phyloP scores from a whole-genome alignment of 805 yeast genomes.

The Kuraishia capsulata region DNA sequence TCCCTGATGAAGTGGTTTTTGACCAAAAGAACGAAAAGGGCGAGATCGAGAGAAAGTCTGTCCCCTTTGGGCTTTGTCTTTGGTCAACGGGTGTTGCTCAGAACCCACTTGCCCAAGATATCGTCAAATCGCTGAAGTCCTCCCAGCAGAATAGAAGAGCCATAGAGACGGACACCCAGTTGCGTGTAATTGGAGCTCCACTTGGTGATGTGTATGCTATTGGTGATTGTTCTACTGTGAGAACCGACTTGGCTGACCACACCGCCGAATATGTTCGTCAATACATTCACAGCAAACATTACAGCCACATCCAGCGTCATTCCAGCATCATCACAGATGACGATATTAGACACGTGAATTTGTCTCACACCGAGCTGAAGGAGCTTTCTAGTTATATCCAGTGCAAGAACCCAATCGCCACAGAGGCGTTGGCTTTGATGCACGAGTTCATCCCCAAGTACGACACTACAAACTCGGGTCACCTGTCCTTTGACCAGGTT shows the following conservation, averaged over 20 bases:
- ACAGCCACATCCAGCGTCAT: constrained; percentile 21
- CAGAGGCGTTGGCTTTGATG: constrained; percentile 43
- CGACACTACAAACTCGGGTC: constrained; percentile 37
- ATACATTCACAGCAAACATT: constrained; percentile 32
- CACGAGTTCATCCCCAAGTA: constrained; percentile 44
- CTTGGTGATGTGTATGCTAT: constrained; percentile 61
- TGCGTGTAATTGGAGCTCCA: constrained; percentile 62
- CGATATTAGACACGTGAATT: constrained; percentile 38
- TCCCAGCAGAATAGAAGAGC: constrained; percentile 57
- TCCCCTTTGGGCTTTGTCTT: constrained; percentile 60
- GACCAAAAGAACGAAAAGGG: constrained; percentile 40
- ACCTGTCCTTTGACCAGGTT: constrained; percentile 43
- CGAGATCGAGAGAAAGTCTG: constrained; percentile 28
- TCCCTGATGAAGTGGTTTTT: constrained; percentile 49
- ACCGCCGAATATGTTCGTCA: constrained; percentile 41
- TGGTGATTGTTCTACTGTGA: constrained; percentile 64
- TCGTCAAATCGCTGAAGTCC: constrained; percentile 37
- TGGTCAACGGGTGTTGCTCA: constrained; percentile 77
- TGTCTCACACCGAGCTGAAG: constrained; percentile 38
- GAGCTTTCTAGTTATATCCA: constrained; percentile 39
- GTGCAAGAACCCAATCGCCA: constrained; percentile 46
- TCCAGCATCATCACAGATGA: constrained; percentile 32
- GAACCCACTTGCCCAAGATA: constrained; percentile 48
- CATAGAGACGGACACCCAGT: constrained; percentile 68
- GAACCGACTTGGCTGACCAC: constrained; percentile 49